Conservation (phyloP, 2,329 filamentous ascomycete species). For the Alternaria triticimaculans region DNA sequence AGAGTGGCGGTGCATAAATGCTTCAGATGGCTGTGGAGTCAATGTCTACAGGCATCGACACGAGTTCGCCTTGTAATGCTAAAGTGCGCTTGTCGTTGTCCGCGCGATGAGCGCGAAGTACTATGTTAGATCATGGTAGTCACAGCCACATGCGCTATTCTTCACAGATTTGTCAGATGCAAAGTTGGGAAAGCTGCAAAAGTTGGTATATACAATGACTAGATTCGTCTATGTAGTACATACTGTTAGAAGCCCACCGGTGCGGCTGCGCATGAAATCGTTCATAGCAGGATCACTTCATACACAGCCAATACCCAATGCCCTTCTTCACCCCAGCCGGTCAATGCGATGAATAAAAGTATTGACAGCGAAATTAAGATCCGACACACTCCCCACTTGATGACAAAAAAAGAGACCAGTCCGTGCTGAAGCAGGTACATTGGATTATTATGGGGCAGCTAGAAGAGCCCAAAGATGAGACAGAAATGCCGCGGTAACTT, state of each 20-base stretch:
- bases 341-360: conserved; percentile 32
- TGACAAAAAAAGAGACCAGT: conserved; percentile 16
- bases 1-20: background rate
- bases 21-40: background rate
- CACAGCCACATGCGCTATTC: background rate
- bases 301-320: background rate
- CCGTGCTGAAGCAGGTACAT: conserved; percentile 24
- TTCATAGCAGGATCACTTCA: background rate
- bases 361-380: conserved; percentile 35
- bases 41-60: background rate
- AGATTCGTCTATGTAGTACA: background rate
- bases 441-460: conserved; percentile 20
- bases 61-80: background rate
- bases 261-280: background rate
- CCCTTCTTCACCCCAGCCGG: conserved; percentile 2
- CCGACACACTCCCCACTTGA: conserved; percentile 12
- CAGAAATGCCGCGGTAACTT: conserved; percentile 19
- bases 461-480: conserved; percentile 14
- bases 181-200: background rate
- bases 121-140: background rate
- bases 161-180: background rate
- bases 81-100: background rate
- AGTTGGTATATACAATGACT: background rate
- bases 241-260: background rate
- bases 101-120: background rate